Evolutionary conservation across 306 rosid genomes (phyloP).

Genomic region (Vigna mungo): DNA sequence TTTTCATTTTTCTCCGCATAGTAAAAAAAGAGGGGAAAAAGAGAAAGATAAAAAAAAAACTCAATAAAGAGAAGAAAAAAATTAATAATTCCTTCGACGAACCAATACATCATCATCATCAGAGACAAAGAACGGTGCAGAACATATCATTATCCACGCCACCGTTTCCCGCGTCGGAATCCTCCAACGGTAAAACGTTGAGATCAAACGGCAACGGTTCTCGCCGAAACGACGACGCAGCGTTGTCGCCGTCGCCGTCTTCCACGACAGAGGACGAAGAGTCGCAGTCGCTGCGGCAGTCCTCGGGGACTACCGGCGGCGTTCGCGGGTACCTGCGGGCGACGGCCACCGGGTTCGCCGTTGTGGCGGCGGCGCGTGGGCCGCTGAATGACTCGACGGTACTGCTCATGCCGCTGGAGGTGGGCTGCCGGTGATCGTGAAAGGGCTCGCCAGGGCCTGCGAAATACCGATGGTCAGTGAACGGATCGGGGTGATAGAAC

Average conservation of each 20-base stretch:
- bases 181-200: conserved; percentile 72
- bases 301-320: conserved; percentile 77
- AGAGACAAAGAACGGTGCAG: conserved; percentile 82
- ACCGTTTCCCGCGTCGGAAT: conserved; percentile 41
- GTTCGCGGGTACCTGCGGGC: conserved; percentile 57
- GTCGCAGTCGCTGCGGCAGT: conserved; percentile 91
- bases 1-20: conserved; percentile 54
- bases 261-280: conserved; percentile 83
- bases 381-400: conserved; percentile 93
- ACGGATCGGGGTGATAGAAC: conserved; percentile 52
- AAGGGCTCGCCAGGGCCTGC: conserved; percentile 42
- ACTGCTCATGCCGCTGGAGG: conserved; percentile 85
- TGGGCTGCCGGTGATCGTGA: conserved; percentile 63
- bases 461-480: conserved; percentile 55
- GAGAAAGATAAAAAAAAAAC: conserved; percentile 36
- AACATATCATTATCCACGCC: conserved; percentile 49
- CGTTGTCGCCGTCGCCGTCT: conserved; percentile 57
- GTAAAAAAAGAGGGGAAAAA: conserved; percentile 29
- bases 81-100: conserved; percentile 49
- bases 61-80: conserved; percentile 16
- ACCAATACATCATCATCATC: conserved; percentile 45
- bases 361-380: conserved; percentile 47
- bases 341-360: background rate
- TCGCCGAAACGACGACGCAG: conserved; percentile 50
- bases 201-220: conserved; percentile 75